Evolutionary conservation across 2,329 filamentous ascomycete genomes (phyloP).

Genomic region (Tolypocladium tundrense): DNA sequence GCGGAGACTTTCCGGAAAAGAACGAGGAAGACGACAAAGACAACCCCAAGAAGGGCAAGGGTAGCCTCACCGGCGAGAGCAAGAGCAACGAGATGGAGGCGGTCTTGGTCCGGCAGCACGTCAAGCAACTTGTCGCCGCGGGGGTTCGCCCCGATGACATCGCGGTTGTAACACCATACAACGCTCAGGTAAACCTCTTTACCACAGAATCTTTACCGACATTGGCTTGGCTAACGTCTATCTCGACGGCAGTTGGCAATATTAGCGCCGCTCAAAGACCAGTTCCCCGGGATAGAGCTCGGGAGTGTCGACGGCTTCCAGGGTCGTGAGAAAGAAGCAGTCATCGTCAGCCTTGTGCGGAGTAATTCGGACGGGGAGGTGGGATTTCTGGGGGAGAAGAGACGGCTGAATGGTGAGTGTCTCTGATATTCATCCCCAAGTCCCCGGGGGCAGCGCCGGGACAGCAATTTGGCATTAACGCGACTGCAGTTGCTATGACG

Average conservation of each 20-base stretch:
- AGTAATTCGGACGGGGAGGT: conserved; percentile 83
- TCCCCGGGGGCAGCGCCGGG: too few relatives aligned
- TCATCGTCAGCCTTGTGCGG: conserved; percentile 86
- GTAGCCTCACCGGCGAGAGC: conserved; percentile 45
- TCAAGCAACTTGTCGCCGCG: conserved; percentile 62
- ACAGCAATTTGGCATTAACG: not conserved
- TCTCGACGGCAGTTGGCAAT: conserved; percentile 52
- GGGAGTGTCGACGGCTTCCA: conserved; percentile 97
- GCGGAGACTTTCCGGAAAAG: conserved; percentile 80
- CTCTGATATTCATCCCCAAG: conserved; percentile 17
- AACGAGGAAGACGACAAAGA: conserved; percentile 60
- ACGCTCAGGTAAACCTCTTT: conserved; percentile 58
- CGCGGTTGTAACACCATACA: conserved; percentile 91
- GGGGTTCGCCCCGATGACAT: conserved; percentile 78
- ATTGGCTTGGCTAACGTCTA: conserved; percentile 10
- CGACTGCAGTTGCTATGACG: conserved; percentile 88
- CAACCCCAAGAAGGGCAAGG: conserved; percentile 31
- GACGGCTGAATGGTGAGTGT: conserved; percentile 74
- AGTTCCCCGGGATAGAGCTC: conserved; percentile 78
- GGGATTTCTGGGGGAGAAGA: conserved; percentile 85
- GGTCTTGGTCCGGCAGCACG: conserved; percentile 67
- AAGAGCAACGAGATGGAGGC: conserved; percentile 93
- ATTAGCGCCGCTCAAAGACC: conserved; percentile 69
- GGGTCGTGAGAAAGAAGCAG: conserved; percentile 90
- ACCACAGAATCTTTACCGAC: not conserved